Percentiles rank a stretch among this genome's conserved stretches.
Evolutionary conservation across 192 early-diverging fungal genomes (phyloP).

Genomic region (Coemansia sp.): DNA sequence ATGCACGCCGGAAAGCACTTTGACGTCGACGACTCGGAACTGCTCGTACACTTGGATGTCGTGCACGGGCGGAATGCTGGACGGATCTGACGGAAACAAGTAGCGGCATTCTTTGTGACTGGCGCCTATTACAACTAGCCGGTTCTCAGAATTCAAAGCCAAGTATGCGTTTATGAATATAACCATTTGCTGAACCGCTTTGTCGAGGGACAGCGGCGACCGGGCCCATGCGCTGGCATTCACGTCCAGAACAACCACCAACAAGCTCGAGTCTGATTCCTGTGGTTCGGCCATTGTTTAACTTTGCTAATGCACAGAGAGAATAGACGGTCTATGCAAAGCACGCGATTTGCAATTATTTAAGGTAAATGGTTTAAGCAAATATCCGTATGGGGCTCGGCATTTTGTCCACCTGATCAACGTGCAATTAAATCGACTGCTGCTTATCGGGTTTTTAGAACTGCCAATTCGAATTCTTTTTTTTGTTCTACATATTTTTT

Average conservation of each 20-base stretch:
- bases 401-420: not conserved
- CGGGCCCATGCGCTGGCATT: slow-evolving; percentile 76
- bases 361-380: not conserved
- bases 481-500: not conserved
- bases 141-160: slow-evolving; percentile 84
- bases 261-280: slow-evolving; percentile 69
- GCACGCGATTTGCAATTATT: not conserved
- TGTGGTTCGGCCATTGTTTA: slow-evolving; percentile 33
- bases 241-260: slow-evolving; percentile 81
- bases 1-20: slow-evolving; percentile 32
- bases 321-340: too few species aligned
- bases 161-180: slow-evolving; percentile 93
- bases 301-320: too few species aligned
- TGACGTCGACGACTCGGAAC: slow-evolving; percentile 44
- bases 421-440: not conserved
- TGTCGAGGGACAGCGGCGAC: slow-evolving; percentile 61
- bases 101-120: slow-evolving; percentile 30
- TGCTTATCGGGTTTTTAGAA: not conserved
- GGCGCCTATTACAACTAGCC: slow-evolving; percentile 78
- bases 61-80: slow-evolving; percentile 5
- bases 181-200: slow-evolving; percentile 73
- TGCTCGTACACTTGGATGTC: slow-evolving; percentile 55
- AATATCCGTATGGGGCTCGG: not conserved
- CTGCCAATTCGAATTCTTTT: not conserved
- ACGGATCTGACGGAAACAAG: slow-evolving; percentile 36